A percentile compares a stretch with the other conserved stretches of the same genome.
These are phyloP conservation scores for Podaxis sp. DNA, from an alignment of 768 basidiomycete species.

Conservation along the genomic window DNA sequence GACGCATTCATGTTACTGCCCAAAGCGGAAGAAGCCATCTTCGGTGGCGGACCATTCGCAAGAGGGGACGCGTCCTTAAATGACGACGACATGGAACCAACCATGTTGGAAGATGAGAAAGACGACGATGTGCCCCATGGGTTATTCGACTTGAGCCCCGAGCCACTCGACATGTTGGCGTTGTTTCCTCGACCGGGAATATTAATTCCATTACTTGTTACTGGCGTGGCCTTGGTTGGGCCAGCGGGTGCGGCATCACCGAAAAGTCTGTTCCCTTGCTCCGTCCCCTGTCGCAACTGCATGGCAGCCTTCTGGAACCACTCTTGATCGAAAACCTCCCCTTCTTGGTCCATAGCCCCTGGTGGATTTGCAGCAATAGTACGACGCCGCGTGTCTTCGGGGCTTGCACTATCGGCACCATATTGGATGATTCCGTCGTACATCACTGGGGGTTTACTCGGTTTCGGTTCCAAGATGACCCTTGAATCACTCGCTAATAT, in stretches of 20 bases:
- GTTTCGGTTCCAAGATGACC: constrained; percentile 7
- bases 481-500: constrained; percentile 2
- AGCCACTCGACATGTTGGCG: background rate
- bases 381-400: background rate
- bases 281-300: constrained; percentile 5
- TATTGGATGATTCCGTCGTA: constrained; percentile 7
- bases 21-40: background rate
- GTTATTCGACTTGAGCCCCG: background rate
- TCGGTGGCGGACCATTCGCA: background rate
- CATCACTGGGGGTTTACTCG: constrained; percentile 5
- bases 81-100: background rate
- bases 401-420: background rate
- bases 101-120: background rate
- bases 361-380: background rate
- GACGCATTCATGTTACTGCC: background rate
- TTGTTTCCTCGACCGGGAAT: background rate
- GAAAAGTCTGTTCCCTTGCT: constrained; percentile 3
- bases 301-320: constrained; percentile 6
- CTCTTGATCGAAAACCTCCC: background rate
- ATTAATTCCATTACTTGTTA: background rate
- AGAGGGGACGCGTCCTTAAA: constrained; percentile 3
- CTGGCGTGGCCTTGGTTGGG: background rate
- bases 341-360: background rate
- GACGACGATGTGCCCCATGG: background rate
- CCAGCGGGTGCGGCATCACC: background rate